Conservation (phyloP, 202 grass and related monocot genomes). For the Zizania palustris region DNA sequence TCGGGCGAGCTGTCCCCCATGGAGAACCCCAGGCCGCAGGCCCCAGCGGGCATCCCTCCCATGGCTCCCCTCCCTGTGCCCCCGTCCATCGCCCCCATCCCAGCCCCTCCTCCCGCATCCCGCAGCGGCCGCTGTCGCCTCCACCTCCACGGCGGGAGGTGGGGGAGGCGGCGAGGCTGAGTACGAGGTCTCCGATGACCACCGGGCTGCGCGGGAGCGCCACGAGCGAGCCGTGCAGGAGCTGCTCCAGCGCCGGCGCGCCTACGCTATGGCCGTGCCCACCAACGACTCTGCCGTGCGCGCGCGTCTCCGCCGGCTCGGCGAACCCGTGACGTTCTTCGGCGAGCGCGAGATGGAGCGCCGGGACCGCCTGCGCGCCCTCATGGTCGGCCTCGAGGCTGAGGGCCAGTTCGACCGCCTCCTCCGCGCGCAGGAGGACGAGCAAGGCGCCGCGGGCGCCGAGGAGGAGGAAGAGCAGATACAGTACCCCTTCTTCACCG, state of each 20-base stretch:
- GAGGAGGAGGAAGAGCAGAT: constrained; percentile 53
- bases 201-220: constrained; percentile 76
- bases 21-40: constrained; percentile 49
- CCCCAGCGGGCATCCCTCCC: constrained; percentile 35
- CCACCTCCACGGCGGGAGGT: no score
- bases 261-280: constrained; percentile 90
- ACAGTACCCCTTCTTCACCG: constrained; percentile 90
- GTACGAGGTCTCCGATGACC: constrained; percentile 82
- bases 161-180: no score
- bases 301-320: constrained; percentile 71
- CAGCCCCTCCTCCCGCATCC: no score
- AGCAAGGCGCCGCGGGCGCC: constrained; percentile 50
- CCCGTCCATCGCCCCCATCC: no score
- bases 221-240: constrained; percentile 93
- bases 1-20: constrained; percentile 30
- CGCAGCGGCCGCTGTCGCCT: no score
- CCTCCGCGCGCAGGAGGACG: constrained; percentile 74
- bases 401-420: constrained; percentile 75
- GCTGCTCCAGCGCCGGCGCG: constrained; percentile 74
- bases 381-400: constrained; percentile 85
- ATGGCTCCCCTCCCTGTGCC: constrained; percentile 52
- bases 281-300: constrained; percentile 87
- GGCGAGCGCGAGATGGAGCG: constrained; percentile 89
- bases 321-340: constrained; percentile 82
- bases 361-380: constrained; percentile 72